Conservation (phyloP, 75 land plant genomes). For the Isoetes taiwanensis region DNA sequence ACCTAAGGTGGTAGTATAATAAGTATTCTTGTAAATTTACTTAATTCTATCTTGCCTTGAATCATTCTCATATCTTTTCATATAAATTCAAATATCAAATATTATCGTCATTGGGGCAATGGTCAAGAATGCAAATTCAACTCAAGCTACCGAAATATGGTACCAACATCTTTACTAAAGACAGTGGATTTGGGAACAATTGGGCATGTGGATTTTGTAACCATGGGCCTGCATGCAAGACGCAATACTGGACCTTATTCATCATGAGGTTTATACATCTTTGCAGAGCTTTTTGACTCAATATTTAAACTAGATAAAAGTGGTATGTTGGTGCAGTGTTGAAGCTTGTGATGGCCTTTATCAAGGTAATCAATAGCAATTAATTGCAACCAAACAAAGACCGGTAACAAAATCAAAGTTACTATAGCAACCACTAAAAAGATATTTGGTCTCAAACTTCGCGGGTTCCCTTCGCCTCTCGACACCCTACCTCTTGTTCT, state of each 20-base stretch:
- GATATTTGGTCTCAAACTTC: no score
- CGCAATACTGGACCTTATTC: slow-evolving; percentile 16
- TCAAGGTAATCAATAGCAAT: no score
- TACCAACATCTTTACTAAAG: slow-evolving; percentile 15
- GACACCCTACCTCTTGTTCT: no score
- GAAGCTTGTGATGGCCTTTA: slow-evolving; percentile 25
- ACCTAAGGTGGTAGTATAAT: slow-evolving; percentile 13
- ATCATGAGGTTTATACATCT: slow-evolving; percentile 20
- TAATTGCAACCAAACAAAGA: no score
- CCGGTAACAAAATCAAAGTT: no score
- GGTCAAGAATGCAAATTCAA: slow-evolving; percentile 9
- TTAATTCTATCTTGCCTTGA: neutral
- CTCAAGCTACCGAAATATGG: slow-evolving; percentile 10
- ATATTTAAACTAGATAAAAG: neutral
- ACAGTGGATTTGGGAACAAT: slow-evolving; percentile 32
- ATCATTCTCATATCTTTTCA: neutral
- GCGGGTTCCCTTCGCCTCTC: no score
- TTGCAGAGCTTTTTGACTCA: neutral
- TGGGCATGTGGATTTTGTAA: slow-evolving; percentile 28
- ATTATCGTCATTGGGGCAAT: slow-evolving; percentile 10
- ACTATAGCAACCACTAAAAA: no score
- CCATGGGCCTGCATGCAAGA: slow-evolving; percentile 22
- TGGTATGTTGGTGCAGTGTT: slow-evolving; percentile 13
- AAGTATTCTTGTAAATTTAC: neutral
- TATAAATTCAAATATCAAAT: no score